Evolutionary conservation across 2,329 filamentous ascomycete genomes (phyloP), one percentile per base, ranked within the genome.

Genomic region (Thielaviopsis euricoi): DNA sequence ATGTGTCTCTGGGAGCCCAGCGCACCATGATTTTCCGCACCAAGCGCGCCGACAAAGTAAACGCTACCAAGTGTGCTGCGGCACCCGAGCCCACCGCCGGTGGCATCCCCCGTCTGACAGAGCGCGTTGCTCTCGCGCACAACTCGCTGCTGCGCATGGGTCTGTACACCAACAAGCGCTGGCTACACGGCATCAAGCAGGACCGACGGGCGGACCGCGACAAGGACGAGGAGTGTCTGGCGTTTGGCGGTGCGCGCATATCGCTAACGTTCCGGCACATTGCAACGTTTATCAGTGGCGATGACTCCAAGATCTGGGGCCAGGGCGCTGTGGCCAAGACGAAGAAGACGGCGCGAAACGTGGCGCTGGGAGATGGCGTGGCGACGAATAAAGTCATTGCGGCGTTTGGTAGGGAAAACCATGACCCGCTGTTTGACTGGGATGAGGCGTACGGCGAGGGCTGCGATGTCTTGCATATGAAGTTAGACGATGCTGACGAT

Each of bases 251-350:
- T 6, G 82, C 83, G 52, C 85, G 93, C 52, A 95, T 98, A 67
- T 94, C 87, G 53, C 76, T 98, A 40, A 98, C 93, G 0, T 97
- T 98, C 68, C 79, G 93, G 51, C 77, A 81, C 23, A 96, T 98
- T 62, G 89, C 83, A 1, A 98, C 93, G 0, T 97, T 89, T 66
- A 71, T 95, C 51, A 76, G 85, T 64, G 72, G 74, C 3, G 74
- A 80, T n/a, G 75, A 79, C 46, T 74, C 74, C 29, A 71, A 71
- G 2, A 95, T 98, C 57, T 97, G 90, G 91, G 93, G 93, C 15
- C 90, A 96, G 69, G 93, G 93, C 2, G 91, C 90, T 0, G 81
- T 78, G 0, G 74, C 73, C 6, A 95, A 95, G 71, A 75, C 73
- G 0, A 74, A 75, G 23, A 74, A 75, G 0, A 70, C 74, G 0